Evolutionary conservation across 306 rosid species (phyloP).

Genomic region (Sesbania bispinosa): DNA sequence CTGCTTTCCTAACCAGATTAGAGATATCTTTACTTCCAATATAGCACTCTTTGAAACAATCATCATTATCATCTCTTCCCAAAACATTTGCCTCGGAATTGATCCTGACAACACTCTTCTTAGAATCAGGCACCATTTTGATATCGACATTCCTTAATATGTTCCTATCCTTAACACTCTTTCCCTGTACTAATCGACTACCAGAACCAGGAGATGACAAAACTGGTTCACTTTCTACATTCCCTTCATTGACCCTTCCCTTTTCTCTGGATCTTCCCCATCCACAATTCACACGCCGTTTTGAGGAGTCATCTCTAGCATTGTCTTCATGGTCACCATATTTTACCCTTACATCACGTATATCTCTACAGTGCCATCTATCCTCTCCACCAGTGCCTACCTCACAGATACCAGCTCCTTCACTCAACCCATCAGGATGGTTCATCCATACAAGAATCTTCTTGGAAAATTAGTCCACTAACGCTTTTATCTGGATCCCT

Average conservation of each 20-base stretch:
- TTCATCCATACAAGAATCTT: constrained; percentile 54
- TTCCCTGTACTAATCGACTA: constrained; percentile 54
- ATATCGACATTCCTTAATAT: constrained; percentile 41
- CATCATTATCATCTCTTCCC: constrained; percentile 79
- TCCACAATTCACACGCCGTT: constrained; percentile 66
- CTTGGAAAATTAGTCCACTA: constrained; percentile 42
- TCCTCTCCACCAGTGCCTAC: constrained; percentile 52
- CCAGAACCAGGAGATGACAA: constrained; percentile 75
- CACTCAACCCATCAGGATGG: constrained; percentile 48
- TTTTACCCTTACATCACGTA: constrained; percentile 58
- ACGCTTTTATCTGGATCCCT: constrained; percentile 52
- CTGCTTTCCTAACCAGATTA: constrained; percentile 71
- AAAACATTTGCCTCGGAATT: constrained; percentile 36
- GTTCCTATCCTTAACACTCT: constrained; percentile 55
- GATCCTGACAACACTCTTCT: constrained; percentile 41
- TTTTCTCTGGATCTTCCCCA: constrained; percentile 63
- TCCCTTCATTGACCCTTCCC: constrained; percentile 68
- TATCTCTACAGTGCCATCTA: constrained; percentile 55
- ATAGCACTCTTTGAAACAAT: constrained; percentile 66
- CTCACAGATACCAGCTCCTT: constrained; percentile 34
- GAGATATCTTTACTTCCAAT: constrained; percentile 71
- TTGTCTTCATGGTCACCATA: constrained; percentile 63
- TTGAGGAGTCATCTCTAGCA: constrained; percentile 62
- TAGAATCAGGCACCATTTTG: constrained; percentile 53
- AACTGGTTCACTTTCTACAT: constrained; percentile 53